Percentiles rank a stretch among this genome's conserved stretches.
Conservation (phyloP, 106 monocot species). For the Acorus gramineus region DNA sequence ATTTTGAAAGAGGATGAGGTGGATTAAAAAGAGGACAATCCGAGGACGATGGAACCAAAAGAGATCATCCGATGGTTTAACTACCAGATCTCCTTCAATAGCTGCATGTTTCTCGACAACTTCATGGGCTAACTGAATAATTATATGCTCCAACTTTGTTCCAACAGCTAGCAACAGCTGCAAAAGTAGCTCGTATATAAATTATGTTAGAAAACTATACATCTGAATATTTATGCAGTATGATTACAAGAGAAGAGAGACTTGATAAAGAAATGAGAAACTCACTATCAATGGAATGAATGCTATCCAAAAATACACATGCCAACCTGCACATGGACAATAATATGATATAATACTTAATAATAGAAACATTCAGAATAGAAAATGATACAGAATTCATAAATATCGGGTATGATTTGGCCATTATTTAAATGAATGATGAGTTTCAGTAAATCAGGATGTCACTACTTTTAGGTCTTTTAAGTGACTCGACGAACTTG, state of each 20-base stretch:
- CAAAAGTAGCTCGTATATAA: background rate
- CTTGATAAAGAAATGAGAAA: background rate
- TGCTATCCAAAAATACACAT: conserved; percentile 48
- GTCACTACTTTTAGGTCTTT: too few relatives aligned
- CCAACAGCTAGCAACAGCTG: conserved; percentile 52
- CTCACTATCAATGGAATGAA: conserved; percentile 43
- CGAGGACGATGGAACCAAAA: conserved; percentile 42
- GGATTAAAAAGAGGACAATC: conserved; percentile 40
- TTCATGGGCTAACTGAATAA: conserved; percentile 42
- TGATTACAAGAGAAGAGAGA: too few relatives aligned
- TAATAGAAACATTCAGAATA: background rate
- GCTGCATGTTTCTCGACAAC: conserved; percentile 32
- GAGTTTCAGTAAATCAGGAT: too few relatives aligned
- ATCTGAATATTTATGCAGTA: too few relatives aligned
- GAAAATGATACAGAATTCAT: too few relatives aligned
- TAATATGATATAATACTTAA: background rate
- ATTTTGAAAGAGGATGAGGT: conserved; percentile 58
- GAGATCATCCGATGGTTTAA: conserved; percentile 37
- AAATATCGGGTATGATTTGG: too few relatives aligned
- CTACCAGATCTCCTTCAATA: conserved; percentile 23
- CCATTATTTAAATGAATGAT: too few relatives aligned
- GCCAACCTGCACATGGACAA: conserved; percentile 25
- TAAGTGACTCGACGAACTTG: too few relatives aligned
- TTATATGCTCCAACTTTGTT: conserved; percentile 51
- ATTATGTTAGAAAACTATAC: too few relatives aligned